These are phyloP conservation scores for Isochrysis galbana DNA, from an alignment of 78 protist species.

Conservation along the genomic window DNA sequence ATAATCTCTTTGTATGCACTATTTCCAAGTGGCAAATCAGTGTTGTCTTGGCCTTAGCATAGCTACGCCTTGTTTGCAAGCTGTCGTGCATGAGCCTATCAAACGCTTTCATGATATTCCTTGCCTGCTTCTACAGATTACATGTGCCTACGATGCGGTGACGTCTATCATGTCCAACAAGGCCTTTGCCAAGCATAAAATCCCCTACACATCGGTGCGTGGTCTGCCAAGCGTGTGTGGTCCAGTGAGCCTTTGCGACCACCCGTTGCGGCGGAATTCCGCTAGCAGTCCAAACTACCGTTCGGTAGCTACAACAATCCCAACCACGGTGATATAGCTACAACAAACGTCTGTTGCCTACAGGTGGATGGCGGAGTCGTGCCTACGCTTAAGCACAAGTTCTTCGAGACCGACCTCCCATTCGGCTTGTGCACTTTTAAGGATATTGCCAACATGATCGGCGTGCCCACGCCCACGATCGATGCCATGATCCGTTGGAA, in stretches of 20 bases:
- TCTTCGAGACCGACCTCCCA: conserved; percentile 28
- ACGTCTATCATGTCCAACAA: background rate
- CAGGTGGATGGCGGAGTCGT: conserved; percentile 21
- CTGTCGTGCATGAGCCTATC: too few species aligned
- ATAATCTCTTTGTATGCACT: background rate
- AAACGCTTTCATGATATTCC: too few species aligned
- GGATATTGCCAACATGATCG: background rate
- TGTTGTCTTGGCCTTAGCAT: background rate
- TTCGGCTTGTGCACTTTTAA: conserved; percentile 4
- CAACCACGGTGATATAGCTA: too few species aligned
- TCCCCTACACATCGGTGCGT: background rate
- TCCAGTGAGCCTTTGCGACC: too few species aligned
- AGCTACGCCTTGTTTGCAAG: too few species aligned
- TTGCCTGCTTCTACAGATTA: background rate
- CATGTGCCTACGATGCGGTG: background rate
- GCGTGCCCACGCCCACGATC: background rate
- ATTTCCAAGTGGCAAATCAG: background rate
- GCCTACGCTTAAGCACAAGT: conserved; percentile 15
- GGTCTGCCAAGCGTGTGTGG: too few species aligned
- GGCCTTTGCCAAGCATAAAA: conserved; percentile 3
- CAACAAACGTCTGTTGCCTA: too few species aligned
- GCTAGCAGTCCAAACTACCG: too few species aligned
- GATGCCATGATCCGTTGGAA: conserved; percentile 5
- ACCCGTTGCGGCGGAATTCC: too few species aligned
- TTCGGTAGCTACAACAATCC: too few species aligned